Conservation (phyloP, 2,329 filamentous ascomycete species). For the Colletotrichum orbiculare region DNA sequence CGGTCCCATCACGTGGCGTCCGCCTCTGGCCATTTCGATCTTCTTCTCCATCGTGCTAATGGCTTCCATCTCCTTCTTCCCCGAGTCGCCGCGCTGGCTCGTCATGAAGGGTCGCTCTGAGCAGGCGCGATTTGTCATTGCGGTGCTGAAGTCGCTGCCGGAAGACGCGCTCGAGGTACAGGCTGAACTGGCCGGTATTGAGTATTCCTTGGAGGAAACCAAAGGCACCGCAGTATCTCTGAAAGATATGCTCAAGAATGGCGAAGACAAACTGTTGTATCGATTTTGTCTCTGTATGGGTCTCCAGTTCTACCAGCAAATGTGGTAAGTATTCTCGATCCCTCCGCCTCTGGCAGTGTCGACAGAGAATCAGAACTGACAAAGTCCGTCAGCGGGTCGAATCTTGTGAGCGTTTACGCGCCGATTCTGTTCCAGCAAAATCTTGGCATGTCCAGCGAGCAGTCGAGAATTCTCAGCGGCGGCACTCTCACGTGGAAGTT, state of each 20-base stretch:
- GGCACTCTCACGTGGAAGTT: slow-evolving; percentile 68
- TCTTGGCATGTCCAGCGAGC: slow-evolving; percentile 49
- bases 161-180: slow-evolving; percentile 50
- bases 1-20: slow-evolving; percentile 45
- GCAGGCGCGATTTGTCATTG: slow-evolving; percentile 48
- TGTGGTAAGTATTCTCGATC: slow-evolving; percentile 33
- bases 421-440: slow-evolving; percentile 53
- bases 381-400: slow-evolving; percentile 50
- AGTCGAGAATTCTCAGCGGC: slow-evolving; percentile 54
- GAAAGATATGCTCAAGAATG: slow-evolving; percentile 58
- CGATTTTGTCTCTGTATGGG: slow-evolving; percentile 49
- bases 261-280: slow-evolving; percentile 61
- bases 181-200: slow-evolving; percentile 58
- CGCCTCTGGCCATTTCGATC: slow-evolving; percentile 49
- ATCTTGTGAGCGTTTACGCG: slow-evolving; percentile 60
- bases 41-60: slow-evolving; percentile 47
- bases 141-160: slow-evolving; percentile 51
- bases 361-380: not conserved
- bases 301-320: slow-evolving; percentile 45
- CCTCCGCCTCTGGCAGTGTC: not conserved
- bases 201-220: slow-evolving; percentile 58
- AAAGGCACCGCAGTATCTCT: slow-evolving; percentile 48
- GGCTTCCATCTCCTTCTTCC: slow-evolving; percentile 47
- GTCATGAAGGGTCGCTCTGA: slow-evolving; percentile 47
- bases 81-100: slow-evolving; percentile 51